These are phyloP conservation scores for Ascochyta koolunga DNA, from an alignment of 2,329 filamentous ascomycete genomes.

Conservation along the genomic window DNA sequence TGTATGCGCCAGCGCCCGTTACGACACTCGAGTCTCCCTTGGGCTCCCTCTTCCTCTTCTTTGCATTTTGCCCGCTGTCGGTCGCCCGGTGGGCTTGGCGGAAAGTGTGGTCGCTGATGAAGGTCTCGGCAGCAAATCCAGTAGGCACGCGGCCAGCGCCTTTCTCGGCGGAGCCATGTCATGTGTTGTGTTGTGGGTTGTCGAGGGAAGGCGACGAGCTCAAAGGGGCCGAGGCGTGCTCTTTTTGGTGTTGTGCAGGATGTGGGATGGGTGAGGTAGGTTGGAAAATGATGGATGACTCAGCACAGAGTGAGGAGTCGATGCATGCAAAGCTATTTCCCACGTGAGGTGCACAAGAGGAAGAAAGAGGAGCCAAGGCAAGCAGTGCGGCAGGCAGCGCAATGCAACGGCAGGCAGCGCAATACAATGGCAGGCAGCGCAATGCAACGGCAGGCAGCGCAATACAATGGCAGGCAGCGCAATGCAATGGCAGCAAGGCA, in stretches of 20 bases:
- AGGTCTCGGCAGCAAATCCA: constrained; percentile 85
- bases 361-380: too few species aligned
- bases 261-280: not conserved
- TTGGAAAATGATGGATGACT: constrained; percentile 25
- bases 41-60: constrained; percentile 79
- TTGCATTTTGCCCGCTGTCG: constrained; percentile 65
- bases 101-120: constrained; percentile 89
- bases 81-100: constrained; percentile 84
- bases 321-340: too few species aligned
- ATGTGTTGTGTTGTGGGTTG: not conserved
- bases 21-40: constrained; percentile 85
- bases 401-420: too few species aligned
- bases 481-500: not conserved
- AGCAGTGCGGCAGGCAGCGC: too few species aligned
- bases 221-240: not conserved
- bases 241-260: not conserved
- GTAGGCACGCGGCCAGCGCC: constrained; percentile 62
- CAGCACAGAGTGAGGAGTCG: constrained; percentile 17
- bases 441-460: too few species aligned
- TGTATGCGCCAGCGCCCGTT: constrained; percentile 85
- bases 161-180: constrained; percentile 29
- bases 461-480: too few species aligned
- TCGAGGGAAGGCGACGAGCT: too few species aligned
- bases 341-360: too few species aligned
- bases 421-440: too few species aligned